A percentile compares a stretch with the other conserved stretches of the same genome.
These are phyloP conservation scores for Lophiostoma macrostomum DNA, from an alignment of 495 filamentous ascomycete species.

Conservation along the genomic window DNA sequence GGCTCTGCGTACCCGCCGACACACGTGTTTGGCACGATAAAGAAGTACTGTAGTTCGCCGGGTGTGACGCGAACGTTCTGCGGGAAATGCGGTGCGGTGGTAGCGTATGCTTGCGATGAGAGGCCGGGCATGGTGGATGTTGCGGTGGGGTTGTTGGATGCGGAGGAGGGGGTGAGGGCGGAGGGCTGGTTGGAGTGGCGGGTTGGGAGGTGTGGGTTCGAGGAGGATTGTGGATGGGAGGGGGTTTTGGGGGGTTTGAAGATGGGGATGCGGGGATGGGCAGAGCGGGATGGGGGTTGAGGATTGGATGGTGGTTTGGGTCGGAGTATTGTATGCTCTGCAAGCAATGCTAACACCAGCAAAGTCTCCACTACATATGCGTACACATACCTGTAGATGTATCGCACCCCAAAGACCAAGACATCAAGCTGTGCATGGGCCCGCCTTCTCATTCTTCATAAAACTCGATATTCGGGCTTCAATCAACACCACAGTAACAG, in stretches of 20 bases:
- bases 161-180: constrained; percentile 39
- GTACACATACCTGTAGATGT: no score
- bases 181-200: constrained; percentile 64
- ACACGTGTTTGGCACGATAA: constrained; percentile 56
- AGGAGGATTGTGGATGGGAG: constrained; percentile 18
- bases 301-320: no score
- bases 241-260: constrained; percentile 7
- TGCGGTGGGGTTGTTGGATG: constrained; percentile 58
- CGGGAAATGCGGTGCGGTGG: constrained; percentile 58
- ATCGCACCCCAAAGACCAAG: no score
- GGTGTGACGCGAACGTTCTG: constrained; percentile 63
- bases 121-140: constrained; percentile 56
- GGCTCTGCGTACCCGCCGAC: constrained; percentile 14
- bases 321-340: no score
- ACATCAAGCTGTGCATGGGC: no score
- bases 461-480: no score
- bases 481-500: no score
- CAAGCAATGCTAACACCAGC: no score
- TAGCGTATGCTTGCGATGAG: constrained; percentile 59
- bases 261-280: constrained; percentile 9
- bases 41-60: constrained; percentile 52
- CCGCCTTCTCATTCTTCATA: no score
- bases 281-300: no score
- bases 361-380: no score
- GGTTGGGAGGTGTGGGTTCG: constrained; percentile 27